A percentile compares a stretch with the other conserved stretches of the same genome.
These are phyloP conservation scores for Penicillium sp. DNA, from an alignment of 2,329 filamentous ascomycete species.

Conservation along the genomic window DNA sequence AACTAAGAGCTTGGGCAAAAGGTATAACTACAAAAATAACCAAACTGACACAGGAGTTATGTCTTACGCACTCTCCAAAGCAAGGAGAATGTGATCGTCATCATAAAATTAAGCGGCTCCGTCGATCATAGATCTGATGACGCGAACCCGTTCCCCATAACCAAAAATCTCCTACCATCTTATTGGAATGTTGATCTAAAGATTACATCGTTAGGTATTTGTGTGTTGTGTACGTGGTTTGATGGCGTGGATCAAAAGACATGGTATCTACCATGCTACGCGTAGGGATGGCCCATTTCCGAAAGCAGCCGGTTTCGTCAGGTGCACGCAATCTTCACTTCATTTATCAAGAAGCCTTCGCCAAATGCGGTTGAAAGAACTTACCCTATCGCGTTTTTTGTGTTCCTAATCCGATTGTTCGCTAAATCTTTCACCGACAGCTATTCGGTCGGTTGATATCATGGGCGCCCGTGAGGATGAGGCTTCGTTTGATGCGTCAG, in stretches of 20 bases:
- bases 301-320: neutral
- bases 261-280: neutral
- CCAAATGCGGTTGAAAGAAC: neutral
- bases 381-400: neutral
- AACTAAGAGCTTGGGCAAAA: neutral
- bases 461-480: neutral
- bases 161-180: neutral
- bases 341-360: neutral
- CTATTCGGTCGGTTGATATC: neutral
- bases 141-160: neutral
- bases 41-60: neutral
- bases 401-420: neutral
- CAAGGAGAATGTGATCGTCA: neutral
- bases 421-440: neutral
- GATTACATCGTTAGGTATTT: neutral
- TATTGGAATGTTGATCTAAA: neutral
- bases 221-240: neutral
- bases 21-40: neutral
- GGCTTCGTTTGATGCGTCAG: neutral
- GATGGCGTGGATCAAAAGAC: neutral
- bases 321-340: neutral
- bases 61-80: neutral
- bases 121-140: constrained; percentile 5
- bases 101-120: neutral
- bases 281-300: neutral